A percentile compares a stretch with the other conserved stretches of the same genome.
Evolutionary conservation across 2,329 filamentous ascomycete genomes (phyloP).

Genomic region (Bertia moriformis): DNA sequence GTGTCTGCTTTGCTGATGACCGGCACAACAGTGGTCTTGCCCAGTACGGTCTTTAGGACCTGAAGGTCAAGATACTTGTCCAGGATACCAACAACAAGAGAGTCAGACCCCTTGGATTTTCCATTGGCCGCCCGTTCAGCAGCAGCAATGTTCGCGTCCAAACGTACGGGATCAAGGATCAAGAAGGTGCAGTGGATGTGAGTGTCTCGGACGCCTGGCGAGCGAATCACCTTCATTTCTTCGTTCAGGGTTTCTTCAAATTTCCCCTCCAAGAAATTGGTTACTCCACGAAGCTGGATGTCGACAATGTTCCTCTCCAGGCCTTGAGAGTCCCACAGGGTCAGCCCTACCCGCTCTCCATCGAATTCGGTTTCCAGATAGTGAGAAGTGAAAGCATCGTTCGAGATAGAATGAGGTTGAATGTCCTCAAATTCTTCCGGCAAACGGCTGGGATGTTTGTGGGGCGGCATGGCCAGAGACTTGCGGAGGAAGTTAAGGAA

Average conservation of each 20-base stretch:
- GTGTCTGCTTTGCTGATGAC: constrained; percentile 95
- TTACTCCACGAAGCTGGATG: constrained; percentile 81
- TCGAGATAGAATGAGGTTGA: constrained; percentile 3
- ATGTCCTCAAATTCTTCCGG: constrained; percentile 7
- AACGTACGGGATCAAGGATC: constrained; percentile 70
- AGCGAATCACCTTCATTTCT: constrained; percentile 92
- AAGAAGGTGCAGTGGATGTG: constrained; percentile 95
- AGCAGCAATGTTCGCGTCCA: constrained; percentile 68
- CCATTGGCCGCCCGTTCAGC: constrained; percentile 39
- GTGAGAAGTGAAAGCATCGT: constrained; percentile 61
- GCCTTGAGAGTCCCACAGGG: constrained; percentile 91
- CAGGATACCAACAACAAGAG: constrained; percentile 48
- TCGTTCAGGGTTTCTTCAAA: constrained; percentile 96
- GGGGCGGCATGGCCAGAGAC: constrained; percentile 67
- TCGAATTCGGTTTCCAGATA: constrained; percentile 93
- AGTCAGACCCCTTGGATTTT: constrained; percentile 25
- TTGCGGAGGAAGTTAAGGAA: constrained; percentile 92
- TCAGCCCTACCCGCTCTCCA: constrained; percentile 77
- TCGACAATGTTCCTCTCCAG: constrained; percentile 91
- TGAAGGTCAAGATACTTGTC: constrained; percentile 85
- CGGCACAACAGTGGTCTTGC: constrained; percentile 89
- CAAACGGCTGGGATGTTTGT: constrained; percentile 32
- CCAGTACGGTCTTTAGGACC: constrained; percentile 72
- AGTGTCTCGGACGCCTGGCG: constrained; percentile 83
- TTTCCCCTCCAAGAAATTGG: constrained; percentile 86